phyloP scores from a whole-genome alignment of 2,329 filamentous ascomycete species.

The Arthrobotrys megalospora region DNA sequence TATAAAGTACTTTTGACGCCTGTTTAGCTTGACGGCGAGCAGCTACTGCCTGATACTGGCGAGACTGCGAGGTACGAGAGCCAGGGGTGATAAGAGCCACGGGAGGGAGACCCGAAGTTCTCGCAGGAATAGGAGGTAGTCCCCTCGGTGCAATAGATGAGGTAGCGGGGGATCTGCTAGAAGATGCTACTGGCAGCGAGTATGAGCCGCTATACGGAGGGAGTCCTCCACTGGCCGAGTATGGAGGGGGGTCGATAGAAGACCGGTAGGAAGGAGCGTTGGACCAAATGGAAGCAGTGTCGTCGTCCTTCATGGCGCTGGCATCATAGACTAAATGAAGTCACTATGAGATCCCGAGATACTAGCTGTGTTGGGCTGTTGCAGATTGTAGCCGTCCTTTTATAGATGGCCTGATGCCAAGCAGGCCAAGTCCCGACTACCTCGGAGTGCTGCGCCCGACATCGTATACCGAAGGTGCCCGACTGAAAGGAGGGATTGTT shows the following conservation, averaged over 20 bases:
- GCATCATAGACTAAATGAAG: not conserved
- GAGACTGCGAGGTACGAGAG: conserved; percentile 38
- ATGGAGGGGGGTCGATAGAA: conserved; percentile 42
- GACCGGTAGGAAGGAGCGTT: conserved; percentile 51
- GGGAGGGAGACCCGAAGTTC: conserved; percentile 32
- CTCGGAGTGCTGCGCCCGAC: conserved; percentile 22
- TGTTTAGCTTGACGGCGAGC: conserved; percentile 47
- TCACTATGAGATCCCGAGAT: not conserved
- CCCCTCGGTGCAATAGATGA: not conserved
- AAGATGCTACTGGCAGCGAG: conserved; percentile 20
- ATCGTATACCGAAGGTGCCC: not conserved
- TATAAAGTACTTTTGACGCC: conserved; percentile 7
- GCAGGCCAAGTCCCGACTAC: conserved; percentile 22
- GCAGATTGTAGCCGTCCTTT: conserved; percentile 16
- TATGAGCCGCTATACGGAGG: conserved; percentile 32
- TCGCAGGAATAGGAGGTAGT: not conserved
- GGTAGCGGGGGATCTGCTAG: conserved; percentile 2
- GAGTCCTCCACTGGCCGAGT: conserved; percentile 46
- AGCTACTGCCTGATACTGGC: conserved; percentile 53
- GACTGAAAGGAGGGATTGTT: no score
- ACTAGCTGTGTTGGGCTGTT: conserved; percentile 29
- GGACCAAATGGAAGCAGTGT: conserved; percentile 57
- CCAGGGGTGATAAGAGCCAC: conserved; percentile 46
- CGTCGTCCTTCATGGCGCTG: conserved; percentile 39
- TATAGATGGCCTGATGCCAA: conserved; percentile 9